Percentiles rank a stretch among this genome's conserved stretches.
phyloP scores from a whole-genome alignment of 306 rosid genomes.

The Trichosanthes truncata region DNA sequence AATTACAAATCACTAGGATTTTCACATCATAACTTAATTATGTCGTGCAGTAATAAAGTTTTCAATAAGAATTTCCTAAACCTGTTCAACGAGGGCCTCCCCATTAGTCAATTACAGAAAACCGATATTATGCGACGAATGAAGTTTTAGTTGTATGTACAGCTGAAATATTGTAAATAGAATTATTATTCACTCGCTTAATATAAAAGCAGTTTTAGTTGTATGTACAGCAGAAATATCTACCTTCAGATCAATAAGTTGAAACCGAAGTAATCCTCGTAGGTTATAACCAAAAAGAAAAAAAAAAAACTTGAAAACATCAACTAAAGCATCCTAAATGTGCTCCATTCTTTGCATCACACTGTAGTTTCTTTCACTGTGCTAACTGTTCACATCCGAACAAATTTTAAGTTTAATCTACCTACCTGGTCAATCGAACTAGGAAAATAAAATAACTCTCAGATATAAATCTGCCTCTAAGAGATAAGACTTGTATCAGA shows the following conservation, averaged over 20 bases:
- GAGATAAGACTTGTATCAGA: neutral
- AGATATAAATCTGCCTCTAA: neutral
- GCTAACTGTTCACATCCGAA: neutral
- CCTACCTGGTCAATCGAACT: conserved; percentile 6
- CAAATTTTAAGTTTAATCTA: neutral
- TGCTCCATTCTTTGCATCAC: neutral
- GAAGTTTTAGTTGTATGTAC: too few relatives aligned
- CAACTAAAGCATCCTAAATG: conserved; percentile 1
- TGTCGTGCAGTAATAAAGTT: neutral
- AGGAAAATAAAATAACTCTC: neutral
- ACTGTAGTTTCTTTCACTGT: neutral
- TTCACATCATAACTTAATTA: neutral
- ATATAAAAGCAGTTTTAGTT: neutral
- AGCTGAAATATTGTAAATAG: neutral
- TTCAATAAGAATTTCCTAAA: neutral
- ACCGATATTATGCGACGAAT: neutral
- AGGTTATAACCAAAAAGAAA: neutral
- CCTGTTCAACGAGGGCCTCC: neutral
- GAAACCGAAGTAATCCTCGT: neutral
- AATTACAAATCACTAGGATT: too few relatives aligned
- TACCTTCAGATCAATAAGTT: neutral
- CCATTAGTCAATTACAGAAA: neutral
- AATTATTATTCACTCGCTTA: neutral
- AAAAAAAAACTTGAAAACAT: neutral
- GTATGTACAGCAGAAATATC: conserved; percentile 1